Evolutionary conservation across 257 asterid genomes (phyloP).

Genomic region (Solanum dulcamara): DNA sequence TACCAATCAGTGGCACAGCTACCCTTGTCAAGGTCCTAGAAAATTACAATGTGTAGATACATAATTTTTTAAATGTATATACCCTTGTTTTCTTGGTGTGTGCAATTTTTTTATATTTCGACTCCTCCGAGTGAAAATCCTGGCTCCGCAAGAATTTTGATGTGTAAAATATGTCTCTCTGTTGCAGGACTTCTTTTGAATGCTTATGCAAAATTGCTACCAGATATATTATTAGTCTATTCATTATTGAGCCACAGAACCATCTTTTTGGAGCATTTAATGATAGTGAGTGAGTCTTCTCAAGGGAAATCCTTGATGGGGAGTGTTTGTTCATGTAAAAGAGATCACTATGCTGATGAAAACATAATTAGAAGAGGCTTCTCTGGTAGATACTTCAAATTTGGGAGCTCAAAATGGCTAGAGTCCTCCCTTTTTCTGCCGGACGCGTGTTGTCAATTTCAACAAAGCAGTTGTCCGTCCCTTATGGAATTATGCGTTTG

Average conservation of each 20-base stretch:
- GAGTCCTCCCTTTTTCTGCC: constrained; percentile 46
- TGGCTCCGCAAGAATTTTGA: neutral
- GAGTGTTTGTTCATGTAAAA: constrained; percentile 90
- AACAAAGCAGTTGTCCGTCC: constrained; percentile 39
- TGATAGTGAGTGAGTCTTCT: neutral
- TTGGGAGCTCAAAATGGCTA: constrained; percentile 95
- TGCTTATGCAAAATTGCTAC: neutral
- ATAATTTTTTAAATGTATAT: neutral
- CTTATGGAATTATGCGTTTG: constrained; percentile 72
- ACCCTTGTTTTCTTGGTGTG: neutral
- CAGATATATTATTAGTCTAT: neutral
- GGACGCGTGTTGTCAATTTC: constrained; percentile 34
- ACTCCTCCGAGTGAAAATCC: neutral
- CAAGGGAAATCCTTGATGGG: constrained; percentile 43
- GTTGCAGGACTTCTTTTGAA: neutral
- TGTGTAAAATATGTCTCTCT: neutral
- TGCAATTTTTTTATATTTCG: neutral
- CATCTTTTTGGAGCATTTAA: neutral
- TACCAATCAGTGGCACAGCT: neutral
- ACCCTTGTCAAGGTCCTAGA: neutral
- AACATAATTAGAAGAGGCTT: constrained; percentile 35
- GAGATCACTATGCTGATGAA: constrained; percentile 63
- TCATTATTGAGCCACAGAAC: neutral
- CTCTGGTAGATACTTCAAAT: constrained; percentile 63
- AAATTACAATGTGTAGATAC: neutral